phyloP scores from a whole-genome alignment of 768 basidiomycete species.

The Tulasnella sp. region DNA sequence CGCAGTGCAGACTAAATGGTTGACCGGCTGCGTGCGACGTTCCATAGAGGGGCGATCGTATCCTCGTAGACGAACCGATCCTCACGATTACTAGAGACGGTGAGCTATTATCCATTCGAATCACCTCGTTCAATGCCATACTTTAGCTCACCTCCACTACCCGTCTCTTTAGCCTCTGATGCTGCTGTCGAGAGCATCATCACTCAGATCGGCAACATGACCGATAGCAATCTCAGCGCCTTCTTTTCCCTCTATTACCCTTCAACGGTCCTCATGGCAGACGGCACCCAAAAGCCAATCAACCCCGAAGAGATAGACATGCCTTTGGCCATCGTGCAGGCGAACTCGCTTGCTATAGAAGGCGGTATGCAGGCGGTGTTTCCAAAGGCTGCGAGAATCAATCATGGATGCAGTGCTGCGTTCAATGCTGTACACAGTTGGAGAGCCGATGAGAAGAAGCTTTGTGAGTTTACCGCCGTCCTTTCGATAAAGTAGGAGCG shows the following conservation, averaged over 20 bases:
- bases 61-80: neutral
- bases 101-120: neutral
- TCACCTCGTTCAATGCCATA: too few relatives aligned
- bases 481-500: neutral
- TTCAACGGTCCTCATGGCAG: neutral
- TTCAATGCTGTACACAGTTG: slow-evolving; percentile 56
- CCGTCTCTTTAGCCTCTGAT: too few relatives aligned
- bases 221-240: neutral
- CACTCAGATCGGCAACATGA: neutral
- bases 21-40: too few relatives aligned
- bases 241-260: neutral
- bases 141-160: too few relatives aligned
- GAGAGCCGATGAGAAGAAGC: slow-evolving; percentile 11
- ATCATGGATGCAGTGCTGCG: slow-evolving; percentile 55
- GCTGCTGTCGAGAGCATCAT: neutral
- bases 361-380: slow-evolving; percentile 48
- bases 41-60: too few relatives aligned
- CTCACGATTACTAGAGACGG: neutral
- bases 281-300: neutral
- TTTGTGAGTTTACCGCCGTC: neutral
- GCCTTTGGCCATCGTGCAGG: slow-evolving; percentile 55
- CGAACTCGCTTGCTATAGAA: slow-evolving; percentile 46
- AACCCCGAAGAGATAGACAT: slow-evolving; percentile 27
- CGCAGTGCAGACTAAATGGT: too few relatives aligned
- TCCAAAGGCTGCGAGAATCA: slow-evolving; percentile 53